Evolutionary conservation across 768 basidiomycete species (phyloP), one percentile per base, ranked within the genome.

Genomic region (Boletellus sp.): DNA sequence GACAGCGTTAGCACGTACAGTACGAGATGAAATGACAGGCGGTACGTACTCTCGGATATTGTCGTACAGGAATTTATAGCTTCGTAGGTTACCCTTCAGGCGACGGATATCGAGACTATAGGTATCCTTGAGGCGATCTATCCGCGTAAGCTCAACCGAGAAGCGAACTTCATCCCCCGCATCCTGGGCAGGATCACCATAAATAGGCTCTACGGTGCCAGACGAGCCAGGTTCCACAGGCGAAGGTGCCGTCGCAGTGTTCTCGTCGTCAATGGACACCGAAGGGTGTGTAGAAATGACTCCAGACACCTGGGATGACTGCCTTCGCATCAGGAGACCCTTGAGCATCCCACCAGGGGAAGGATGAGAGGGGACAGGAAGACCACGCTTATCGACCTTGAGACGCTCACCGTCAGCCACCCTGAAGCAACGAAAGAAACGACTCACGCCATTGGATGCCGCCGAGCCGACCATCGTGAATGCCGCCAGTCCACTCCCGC

Each of bases 111-210:
- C 94, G 60, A 98, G 76, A 69, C 87, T 87, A 69, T 87, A 94
- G 39, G 94, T 90, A 64, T 91, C 90, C 57, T 85, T 90, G 60
- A 98, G 76, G 54, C 92, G 82, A 68, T 91, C 87, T 60, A 99
- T 76, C 60, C 89, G 75, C 41, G 95, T 97, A 54, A 99, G 71
- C 73, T 99, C 96, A 54, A 97, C 87, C 12, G 84, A 90, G 75
- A 98, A 98, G 58, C 90, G 83, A 58, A 99, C 92, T 81, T 98
- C 96, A 59, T 95, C 95, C 26, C 93, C 93, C 17, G 82, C 81
- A 62, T 98, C 96, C 58, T 88, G 80, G 4, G 76, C 64, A n/a
- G 72, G 58, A 49, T 90, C 90, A 13, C 94, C 94, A 61, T 95
- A 97, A 19, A 85, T 63, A 19, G 84, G 71, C 47, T 85, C 79